Percentiles rank a stretch among this genome's conserved stretches.
Conservation (phyloP, 352 stramenopile genomes). For the Globisporangium perplexum region DNA sequence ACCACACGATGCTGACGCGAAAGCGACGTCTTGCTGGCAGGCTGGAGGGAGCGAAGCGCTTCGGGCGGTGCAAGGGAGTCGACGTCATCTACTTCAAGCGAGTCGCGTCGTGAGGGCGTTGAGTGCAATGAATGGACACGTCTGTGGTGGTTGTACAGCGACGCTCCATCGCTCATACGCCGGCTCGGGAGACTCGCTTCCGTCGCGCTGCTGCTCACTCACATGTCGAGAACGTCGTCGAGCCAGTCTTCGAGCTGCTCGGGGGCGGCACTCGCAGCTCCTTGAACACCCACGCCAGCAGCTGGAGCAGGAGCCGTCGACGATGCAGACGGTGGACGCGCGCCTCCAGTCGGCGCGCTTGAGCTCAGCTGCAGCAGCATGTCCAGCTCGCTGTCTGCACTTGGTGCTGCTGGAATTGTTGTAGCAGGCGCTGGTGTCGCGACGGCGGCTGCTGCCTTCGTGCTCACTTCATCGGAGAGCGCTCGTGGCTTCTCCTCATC, state of each 20-base stretch:
- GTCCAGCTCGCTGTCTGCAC: slow-evolving; percentile 27
- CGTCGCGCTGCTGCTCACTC: neutral
- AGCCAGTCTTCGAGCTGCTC: slow-evolving; percentile 68
- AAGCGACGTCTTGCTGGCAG: slow-evolving; percentile 12
- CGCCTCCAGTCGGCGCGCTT: slow-evolving; percentile 1
- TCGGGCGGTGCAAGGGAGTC: slow-evolving; percentile 72
- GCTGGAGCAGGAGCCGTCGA: neutral
- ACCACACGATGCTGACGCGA: neutral
- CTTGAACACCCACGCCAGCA: neutral
- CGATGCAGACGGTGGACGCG: neutral
- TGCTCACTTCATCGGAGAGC: neutral
- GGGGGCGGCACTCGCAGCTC: slow-evolving; percentile 1
- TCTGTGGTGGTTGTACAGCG: too few relatives aligned
- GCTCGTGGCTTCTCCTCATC: neutral
- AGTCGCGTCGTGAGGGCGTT: too few relatives aligned
- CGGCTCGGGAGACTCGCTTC: too few relatives aligned
- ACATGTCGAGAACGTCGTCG: slow-evolving; percentile 58
- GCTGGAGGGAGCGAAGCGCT: slow-evolving; percentile 65
- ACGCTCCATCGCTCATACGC: too few relatives aligned
- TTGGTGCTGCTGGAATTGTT: slow-evolving; percentile 1
- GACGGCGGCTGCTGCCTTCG: neutral
- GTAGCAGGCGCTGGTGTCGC: neutral
- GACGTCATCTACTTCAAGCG: slow-evolving; percentile 76
- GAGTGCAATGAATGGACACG: too few relatives aligned
- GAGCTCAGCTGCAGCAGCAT: slow-evolving; percentile 37